Base-by-base conservation (phyloP, 192 early-diverging fungal genomes). In the Coemansia pectinata region DNA sequence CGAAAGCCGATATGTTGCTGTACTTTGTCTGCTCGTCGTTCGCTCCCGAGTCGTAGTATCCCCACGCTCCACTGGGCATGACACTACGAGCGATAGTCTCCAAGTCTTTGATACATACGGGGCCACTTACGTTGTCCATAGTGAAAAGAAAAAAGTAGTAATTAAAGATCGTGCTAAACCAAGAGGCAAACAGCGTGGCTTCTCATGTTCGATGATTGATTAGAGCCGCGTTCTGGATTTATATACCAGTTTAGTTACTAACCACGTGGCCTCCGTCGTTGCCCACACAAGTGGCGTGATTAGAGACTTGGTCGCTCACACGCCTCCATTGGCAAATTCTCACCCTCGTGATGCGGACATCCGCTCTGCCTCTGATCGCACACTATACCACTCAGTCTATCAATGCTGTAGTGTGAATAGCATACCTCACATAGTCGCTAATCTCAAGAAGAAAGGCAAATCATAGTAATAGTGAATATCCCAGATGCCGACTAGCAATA, bases 31-130 rank as follows among this genome's bases (percentile, higher is more conserved):
- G 74, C 76, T 84, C 80, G 65, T 78, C 81, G 69, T 86, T 81
- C 14, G 87, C 84, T 3, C 86, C 86, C n/a, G 84, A 75, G 60
- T 79, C 74, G 69, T 87, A 87, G 65, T 87, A 87, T 9, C 72
- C 81, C 85, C 85, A 87, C 14, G 83, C 78, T 5, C 60, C 70
- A 25, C 67, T 48, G 14, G 71, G 77, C 71, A 87, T 79, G 11
- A 57, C 67, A 10, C 38, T 40, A 48, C 68, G 33, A 33, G 86
- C 86, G 4, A 81, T 58, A 11, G 41, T 38, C 62, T 87, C 84
- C 2, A 85, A 64, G 65, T 86, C 85, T 36, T 77, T 75, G 63
- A 86, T 74, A 41, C 79, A 86, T 29, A 80, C 77, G 2, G 85
- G 81, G 11, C 61, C 63, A 62, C 40, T 71, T 33, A 41, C 38